These are phyloP conservation scores for Naumovozyma dairenensis DNA, from an alignment of 805 yeast genomes.

Conservation along the genomic window DNA sequence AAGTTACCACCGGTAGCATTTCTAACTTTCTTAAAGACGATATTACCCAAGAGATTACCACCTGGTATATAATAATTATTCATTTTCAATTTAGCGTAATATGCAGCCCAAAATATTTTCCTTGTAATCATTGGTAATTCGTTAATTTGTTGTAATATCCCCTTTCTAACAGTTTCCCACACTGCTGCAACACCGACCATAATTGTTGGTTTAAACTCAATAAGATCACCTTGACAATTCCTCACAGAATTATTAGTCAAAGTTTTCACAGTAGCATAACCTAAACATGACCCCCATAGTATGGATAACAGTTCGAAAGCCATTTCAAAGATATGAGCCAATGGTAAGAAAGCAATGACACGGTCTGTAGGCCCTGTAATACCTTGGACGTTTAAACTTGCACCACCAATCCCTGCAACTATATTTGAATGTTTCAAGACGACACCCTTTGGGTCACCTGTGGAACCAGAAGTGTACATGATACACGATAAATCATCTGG, in stretches of 20 bases:
- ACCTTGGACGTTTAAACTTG: slow-evolving; percentile 50
- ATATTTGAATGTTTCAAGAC: slow-evolving; percentile 55
- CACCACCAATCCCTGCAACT: slow-evolving; percentile 80
- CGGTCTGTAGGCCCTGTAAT: slow-evolving; percentile 52
- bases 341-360: slow-evolving; percentile 80
- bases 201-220: slow-evolving; percentile 77
- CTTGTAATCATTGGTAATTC: slow-evolving; percentile 59
- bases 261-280: slow-evolving; percentile 90
- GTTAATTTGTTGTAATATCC: slow-evolving; percentile 66
- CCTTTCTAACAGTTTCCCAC: slow-evolving; percentile 93
- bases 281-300: slow-evolving; percentile 83
- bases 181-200: slow-evolving; percentile 99
- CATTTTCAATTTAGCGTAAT: slow-evolving; percentile 56
- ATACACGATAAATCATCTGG: slow-evolving; percentile 48
- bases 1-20: slow-evolving; percentile 92
- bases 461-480: slow-evolving; percentile 65
- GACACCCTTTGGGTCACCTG: slow-evolving; percentile 76
- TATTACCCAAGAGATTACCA: slow-evolving; percentile 46
- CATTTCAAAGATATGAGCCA: slow-evolving; percentile 93
- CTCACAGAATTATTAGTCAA: slow-evolving; percentile 70
- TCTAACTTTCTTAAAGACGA: slow-evolving; percentile 79
- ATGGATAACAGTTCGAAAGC: slow-evolving; percentile 71
- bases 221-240: slow-evolving; percentile 84
- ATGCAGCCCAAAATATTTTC: slow-evolving; percentile 85
- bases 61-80: slow-evolving; percentile 65